phyloP scores from a whole-genome alignment of 2,329 filamentous ascomycete species.

The Aotearoamyces nothofagi region DNA sequence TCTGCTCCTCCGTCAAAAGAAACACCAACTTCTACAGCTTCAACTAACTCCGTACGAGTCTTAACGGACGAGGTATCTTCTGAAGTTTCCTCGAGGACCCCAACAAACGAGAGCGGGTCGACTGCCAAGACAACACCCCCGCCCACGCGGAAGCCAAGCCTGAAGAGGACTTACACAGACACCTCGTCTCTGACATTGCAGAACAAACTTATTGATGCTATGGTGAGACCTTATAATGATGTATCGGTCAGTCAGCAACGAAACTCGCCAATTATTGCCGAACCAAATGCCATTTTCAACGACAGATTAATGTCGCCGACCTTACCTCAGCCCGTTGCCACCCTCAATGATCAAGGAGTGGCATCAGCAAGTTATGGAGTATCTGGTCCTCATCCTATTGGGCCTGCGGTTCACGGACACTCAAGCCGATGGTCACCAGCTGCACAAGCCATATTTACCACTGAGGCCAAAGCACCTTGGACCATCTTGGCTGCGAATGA shows the following conservation, averaged over 20 bases:
- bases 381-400: slow-evolving; percentile 22
- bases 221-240: slow-evolving; percentile 55
- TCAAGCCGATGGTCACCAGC: slow-evolving; percentile 81
- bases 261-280: too few relatives aligned
- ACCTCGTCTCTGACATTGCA: slow-evolving; percentile 59
- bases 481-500: slow-evolving; percentile 95
- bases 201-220: slow-evolving; percentile 68
- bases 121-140: slow-evolving; percentile 38
- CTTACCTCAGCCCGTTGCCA: slow-evolving; percentile 22
- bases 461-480: slow-evolving; percentile 80
- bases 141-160: slow-evolving; percentile 42
- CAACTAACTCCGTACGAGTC: too few relatives aligned
- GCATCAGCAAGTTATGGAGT: slow-evolving; percentile 18
- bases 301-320: slow-evolving; percentile 26
- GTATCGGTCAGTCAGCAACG: too few relatives aligned
- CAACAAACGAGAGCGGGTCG: slow-evolving; percentile 39
- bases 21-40: too few relatives aligned
- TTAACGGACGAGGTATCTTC: too few relatives aligned
- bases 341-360: too few relatives aligned
- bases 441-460: slow-evolving; percentile 94
- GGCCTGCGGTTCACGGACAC: slow-evolving; percentile 64
- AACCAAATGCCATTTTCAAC: slow-evolving; percentile 14
- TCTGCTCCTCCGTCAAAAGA: too few relatives aligned
- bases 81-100: slow-evolving; percentile 34
- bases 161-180: slow-evolving; percentile 85